Percentiles rank a stretch among this genome's conserved stretches.
Conservation (phyloP, 2,329 filamentous ascomycete genomes). For the Colletotrichum melonis region DNA sequence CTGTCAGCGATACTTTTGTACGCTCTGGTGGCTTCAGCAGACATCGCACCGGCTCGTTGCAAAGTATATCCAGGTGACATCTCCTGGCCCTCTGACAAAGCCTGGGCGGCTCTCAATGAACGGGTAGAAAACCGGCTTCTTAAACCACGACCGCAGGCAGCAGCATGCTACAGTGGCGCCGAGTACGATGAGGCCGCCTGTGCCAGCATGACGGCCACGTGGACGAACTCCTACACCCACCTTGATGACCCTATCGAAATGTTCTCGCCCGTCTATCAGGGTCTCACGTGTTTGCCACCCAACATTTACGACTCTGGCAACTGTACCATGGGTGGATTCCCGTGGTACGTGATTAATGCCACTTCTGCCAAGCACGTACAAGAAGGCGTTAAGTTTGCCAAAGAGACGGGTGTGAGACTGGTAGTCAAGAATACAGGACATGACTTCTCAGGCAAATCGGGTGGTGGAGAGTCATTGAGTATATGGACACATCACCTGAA, state of each 20-base stretch:
- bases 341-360: conserved; percentile 24
- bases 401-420: conserved; percentile 13
- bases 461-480: conserved; percentile 12
- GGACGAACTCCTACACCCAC: conserved; percentile 19
- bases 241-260: conserved; percentile 22
- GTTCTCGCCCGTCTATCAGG: conserved; percentile 24
- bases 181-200: conserved; percentile 10
- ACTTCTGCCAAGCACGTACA: conserved; percentile 6
- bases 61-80: conserved; percentile 15
- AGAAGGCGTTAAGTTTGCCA: conserved; percentile 22
- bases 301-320: conserved; percentile 22
- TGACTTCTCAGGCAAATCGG: conserved; percentile 20
- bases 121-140: conserved; percentile 9
- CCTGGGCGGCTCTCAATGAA: conserved; percentile 1
- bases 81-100: conserved; percentile 6
- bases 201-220: conserved; percentile 7
- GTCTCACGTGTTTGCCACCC: conserved; percentile 20
- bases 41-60: not conserved
- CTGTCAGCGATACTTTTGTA: not conserved
- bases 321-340: conserved; percentile 26
- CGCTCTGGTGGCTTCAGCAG: not conserved
- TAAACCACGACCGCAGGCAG: conserved; percentile 13
- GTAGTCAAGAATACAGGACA: conserved; percentile 29
- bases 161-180: conserved; percentile 18
- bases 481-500: conserved; percentile 28